These are phyloP conservation scores for Russula vinacea DNA, from an alignment of 768 basidiomycete species.

Conservation along the genomic window DNA sequence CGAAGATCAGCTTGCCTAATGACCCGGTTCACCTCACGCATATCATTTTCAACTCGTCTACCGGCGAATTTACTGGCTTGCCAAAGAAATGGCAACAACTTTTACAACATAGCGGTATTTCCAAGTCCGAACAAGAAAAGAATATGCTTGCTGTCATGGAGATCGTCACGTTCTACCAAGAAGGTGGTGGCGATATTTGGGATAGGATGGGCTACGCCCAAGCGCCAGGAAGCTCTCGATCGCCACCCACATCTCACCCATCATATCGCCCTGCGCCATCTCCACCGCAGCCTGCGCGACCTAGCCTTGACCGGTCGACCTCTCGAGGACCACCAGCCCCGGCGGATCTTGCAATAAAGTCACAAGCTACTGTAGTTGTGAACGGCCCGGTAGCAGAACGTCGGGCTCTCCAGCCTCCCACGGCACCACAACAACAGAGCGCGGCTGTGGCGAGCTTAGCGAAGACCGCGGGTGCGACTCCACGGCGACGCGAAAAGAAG, in stretches of 20 bases:
- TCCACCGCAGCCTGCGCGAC: conserved; percentile 59
- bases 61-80: conserved; percentile 95
- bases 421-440: conserved; percentile 51
- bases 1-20: conserved; percentile 95
- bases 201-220: conserved; percentile 65
- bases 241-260: conserved; percentile 32
- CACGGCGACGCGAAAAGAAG: no score
- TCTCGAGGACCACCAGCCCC: conserved; percentile 63
- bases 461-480: no score
- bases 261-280: conserved; percentile 76
- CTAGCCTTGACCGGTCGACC: conserved; percentile 80
- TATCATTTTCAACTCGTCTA: conserved; percentile 98
- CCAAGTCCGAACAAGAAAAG: conserved; percentile 90
- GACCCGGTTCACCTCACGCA: conserved; percentile 99
- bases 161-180: conserved; percentile 98
- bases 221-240: conserved; percentile 30
- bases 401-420: conserved; percentile 37
- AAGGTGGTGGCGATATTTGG: conserved; percentile 77
- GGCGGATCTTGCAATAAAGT: conserved; percentile 61
- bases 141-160: conserved; percentile 98
- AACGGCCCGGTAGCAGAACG: conserved; percentile 22
- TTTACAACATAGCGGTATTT: conserved; percentile 92
- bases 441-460: conserved; percentile 47
- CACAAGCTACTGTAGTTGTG: conserved; percentile 44
- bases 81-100: conserved; percentile 99